These are phyloP conservation scores for Solanum rostratum DNA, from an alignment of 257 asterid genomes.

Conservation along the genomic window DNA sequence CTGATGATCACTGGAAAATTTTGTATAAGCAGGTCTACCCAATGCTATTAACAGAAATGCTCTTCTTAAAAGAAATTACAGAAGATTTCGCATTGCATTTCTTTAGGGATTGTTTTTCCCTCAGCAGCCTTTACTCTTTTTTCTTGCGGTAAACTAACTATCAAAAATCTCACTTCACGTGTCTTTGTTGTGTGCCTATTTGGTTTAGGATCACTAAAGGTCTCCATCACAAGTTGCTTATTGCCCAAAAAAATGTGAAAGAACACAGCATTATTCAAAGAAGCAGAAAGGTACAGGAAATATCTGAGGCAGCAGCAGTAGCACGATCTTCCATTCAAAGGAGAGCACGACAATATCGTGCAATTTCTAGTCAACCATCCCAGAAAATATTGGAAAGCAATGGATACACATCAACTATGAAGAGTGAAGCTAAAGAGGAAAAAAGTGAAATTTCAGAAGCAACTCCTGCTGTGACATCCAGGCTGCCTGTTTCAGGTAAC, in stretches of 20 bases:
- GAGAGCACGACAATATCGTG: conserved; percentile 51
- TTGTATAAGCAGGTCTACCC: not conserved
- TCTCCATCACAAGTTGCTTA: conserved; percentile 44
- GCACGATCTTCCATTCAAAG: conserved; percentile 79
- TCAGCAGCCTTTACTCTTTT: not conserved
- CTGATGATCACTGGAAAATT: not conserved
- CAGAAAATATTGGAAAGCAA: conserved; percentile 14
- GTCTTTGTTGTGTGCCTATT: not conserved
- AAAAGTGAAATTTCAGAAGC: conserved; percentile 14
- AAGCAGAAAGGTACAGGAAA: conserved; percentile 48
- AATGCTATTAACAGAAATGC: not conserved
- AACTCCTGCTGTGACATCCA: conserved; percentile 14
- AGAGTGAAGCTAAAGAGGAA: conserved; percentile 3
- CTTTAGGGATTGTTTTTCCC: not conserved
- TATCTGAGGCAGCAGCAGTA: conserved; percentile 51
- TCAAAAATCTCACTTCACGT: not conserved
- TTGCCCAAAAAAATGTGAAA: conserved; percentile 36
- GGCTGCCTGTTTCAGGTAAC: conserved; percentile 42
- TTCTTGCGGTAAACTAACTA: not conserved
- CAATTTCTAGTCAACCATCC: conserved; percentile 31
- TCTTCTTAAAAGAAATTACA: not conserved
- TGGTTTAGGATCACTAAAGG: conserved; percentile 53
- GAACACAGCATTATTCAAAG: conserved; percentile 44
- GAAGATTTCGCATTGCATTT: not conserved
- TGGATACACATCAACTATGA: conserved; percentile 1